Conservation (phyloP, 1,284 basidiomycete genomes). For the Ustilago shanxiensis region DNA sequence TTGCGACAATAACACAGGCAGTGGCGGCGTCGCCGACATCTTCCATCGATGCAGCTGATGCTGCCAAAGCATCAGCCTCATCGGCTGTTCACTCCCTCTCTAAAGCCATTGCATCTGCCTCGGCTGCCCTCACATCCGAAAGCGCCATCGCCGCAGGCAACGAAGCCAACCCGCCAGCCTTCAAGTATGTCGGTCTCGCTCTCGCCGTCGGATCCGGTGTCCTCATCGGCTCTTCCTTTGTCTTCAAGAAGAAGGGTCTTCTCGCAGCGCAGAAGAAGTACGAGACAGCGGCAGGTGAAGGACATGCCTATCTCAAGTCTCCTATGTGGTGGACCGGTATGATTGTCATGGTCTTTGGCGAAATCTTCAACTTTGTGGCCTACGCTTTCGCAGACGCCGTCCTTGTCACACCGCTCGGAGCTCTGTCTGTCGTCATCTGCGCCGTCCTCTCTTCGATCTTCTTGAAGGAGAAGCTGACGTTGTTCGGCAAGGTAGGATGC, state of each 20-base stretch:
- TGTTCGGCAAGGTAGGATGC: conserved; percentile 76
- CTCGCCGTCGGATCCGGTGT: conserved; percentile 86
- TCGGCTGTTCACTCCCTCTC: conserved; percentile 55
- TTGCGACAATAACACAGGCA: conserved; percentile 32
- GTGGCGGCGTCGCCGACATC: conserved; percentile 26
- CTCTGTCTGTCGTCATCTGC: conserved; percentile 93
- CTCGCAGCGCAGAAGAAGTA: conserved; percentile 71
- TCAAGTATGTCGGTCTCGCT: conserved; percentile 76
- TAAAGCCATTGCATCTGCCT: conserved; percentile 57
- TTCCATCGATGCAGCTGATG: conserved; percentile 29
- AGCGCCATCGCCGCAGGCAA: conserved; percentile 49
- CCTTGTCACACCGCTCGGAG: conserved; percentile 94
- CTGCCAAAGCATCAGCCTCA: conserved; percentile 50
- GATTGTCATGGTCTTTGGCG: conserved; percentile 65
- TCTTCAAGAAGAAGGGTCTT: conserved; percentile 85
- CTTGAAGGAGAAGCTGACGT: conserved; percentile 84
- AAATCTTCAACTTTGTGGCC: conserved; percentile 72
- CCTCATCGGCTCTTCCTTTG: conserved; percentile 90
- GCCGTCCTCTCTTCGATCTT: conserved; percentile 93
- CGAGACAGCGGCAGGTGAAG: conserved; percentile 82
- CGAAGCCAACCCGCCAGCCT: conserved; percentile 63
- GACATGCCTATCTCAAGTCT: conserved; percentile 84
- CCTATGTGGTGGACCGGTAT: conserved; percentile 69
- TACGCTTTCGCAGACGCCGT: conserved; percentile 91
- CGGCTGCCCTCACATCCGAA: conserved; percentile 59